Evolutionary conservation across 345 rosid genomes (phyloP).

Genomic region (Boechera retrofracta): DNA sequence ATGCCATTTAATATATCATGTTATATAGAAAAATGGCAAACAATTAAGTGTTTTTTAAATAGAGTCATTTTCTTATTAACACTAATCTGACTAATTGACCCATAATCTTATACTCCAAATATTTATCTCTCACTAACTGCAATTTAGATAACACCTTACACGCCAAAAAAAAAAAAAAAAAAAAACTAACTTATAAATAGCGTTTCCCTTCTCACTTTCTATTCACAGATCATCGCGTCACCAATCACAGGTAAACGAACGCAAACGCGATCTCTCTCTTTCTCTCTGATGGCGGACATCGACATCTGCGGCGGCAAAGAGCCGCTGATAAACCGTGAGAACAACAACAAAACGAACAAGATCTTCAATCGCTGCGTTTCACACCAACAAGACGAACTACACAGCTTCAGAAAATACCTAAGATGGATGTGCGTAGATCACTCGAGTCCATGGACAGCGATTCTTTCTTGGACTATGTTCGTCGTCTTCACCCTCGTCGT

Average conservation of each 20-base stretch:
- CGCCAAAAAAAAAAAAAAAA: background rate
- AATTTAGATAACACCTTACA: background rate
- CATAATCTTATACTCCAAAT: background rate
- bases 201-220: slow-evolving; percentile 13
- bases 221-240: background rate
- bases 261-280: slow-evolving; percentile 38
- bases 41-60: too few species aligned
- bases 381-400: slow-evolving; percentile 75
- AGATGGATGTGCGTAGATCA: slow-evolving; percentile 95
- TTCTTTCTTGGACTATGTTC: slow-evolving; percentile 83
- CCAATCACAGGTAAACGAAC: background rate
- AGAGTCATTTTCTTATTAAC: too few species aligned
- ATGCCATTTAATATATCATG: too few species aligned
- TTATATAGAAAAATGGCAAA: too few species aligned
- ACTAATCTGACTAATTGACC: too few species aligned
- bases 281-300: slow-evolving; percentile 42
- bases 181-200: slow-evolving; percentile 30
- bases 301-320: slow-evolving; percentile 30
- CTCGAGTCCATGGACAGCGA: slow-evolving; percentile 54
- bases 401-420: slow-evolving; percentile 71
- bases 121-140: background rate
- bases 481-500: slow-evolving; percentile 63
- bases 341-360: slow-evolving; percentile 36
- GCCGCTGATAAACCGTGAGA: slow-evolving; percentile 42
- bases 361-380: slow-evolving; percentile 56